These are phyloP conservation scores for Dipteronia sinensis DNA, from an alignment of 345 rosid species.

Conservation along the genomic window DNA sequence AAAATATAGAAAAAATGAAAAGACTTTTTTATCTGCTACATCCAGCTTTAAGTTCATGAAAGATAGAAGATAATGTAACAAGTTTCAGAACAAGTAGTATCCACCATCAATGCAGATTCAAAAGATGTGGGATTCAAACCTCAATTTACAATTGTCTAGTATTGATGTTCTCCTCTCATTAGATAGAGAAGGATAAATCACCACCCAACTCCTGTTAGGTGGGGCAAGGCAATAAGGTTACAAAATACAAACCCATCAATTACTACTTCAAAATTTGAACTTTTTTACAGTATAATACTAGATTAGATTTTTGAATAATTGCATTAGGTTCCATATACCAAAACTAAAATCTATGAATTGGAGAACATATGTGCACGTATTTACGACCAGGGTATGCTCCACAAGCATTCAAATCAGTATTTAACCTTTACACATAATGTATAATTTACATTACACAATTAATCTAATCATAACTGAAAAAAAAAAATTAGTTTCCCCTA, in stretches of 20 bases:
- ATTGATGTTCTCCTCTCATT: neutral
- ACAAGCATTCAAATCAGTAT: too few relatives aligned
- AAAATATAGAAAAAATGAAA: neutral
- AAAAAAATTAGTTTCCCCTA: neutral
- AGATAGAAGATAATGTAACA: neutral
- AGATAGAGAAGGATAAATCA: neutral
- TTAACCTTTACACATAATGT: too few relatives aligned
- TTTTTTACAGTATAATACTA: too few relatives aligned
- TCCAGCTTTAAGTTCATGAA: neutral
- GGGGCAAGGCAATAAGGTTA: neutral
- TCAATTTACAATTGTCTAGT: neutral
- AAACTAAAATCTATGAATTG: neutral
- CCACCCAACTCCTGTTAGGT: neutral
- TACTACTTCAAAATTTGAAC: neutral
- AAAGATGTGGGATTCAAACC: slow-evolving; percentile 2
- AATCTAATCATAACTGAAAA: neutral
- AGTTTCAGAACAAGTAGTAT: neutral
- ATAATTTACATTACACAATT: neutral
- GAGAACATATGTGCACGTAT: neutral
- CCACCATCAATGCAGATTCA: slow-evolving; percentile 8
- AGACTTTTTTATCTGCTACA: neutral
- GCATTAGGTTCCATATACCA: neutral
- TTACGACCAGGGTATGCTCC: neutral
- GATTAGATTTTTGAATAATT: neutral
- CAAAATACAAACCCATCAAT: neutral